Evolutionary conservation across 352 stramenopile species (phyloP).

Genomic region (Phytophthora aleatoria): DNA sequence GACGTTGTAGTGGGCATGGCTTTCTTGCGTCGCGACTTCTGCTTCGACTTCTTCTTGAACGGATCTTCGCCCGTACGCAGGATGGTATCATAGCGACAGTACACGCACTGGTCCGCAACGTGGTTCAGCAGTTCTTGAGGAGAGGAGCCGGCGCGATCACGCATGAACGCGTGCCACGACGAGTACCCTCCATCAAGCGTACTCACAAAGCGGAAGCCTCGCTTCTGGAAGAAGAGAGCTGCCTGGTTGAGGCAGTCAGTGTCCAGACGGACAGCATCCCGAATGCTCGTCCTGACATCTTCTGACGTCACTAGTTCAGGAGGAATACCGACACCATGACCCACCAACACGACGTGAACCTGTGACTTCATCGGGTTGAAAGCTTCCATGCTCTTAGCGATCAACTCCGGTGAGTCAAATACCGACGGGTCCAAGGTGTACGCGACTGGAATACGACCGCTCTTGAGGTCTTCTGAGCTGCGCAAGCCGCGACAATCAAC

Average conservation of each 20-base stretch:
- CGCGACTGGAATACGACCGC: slow-evolving; percentile 71
- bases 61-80: slow-evolving; percentile 70
- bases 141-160: slow-evolving; percentile 58
- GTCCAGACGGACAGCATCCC: slow-evolving; percentile 73
- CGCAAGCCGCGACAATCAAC: slow-evolving; percentile 75
- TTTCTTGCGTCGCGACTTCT: slow-evolving; percentile 62
- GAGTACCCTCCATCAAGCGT: slow-evolving; percentile 77
- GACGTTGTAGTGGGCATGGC: slow-evolving; percentile 73
- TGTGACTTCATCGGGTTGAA: slow-evolving; percentile 75
- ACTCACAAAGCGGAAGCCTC: slow-evolving; percentile 82
- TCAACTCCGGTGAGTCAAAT: slow-evolving; percentile 83
- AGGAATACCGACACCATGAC: slow-evolving; percentile 71
- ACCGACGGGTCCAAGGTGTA: slow-evolving; percentile 80
- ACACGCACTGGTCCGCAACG: slow-evolving; percentile 68
- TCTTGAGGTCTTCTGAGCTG: slow-evolving; percentile 82
- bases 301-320: slow-evolving; percentile 64
- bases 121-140: slow-evolving; percentile 75
- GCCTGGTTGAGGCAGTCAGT: slow-evolving; percentile 75
- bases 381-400: slow-evolving; percentile 69
- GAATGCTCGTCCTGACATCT: slow-evolving; percentile 73
- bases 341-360: slow-evolving; percentile 79
- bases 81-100: slow-evolving; percentile 82
- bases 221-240: slow-evolving; percentile 84
- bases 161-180: slow-evolving; percentile 86
- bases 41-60: slow-evolving; percentile 43